Conservation (phyloP, 176 grass and related monocot genomes). For the Tillandsia fasciculata region DNA sequence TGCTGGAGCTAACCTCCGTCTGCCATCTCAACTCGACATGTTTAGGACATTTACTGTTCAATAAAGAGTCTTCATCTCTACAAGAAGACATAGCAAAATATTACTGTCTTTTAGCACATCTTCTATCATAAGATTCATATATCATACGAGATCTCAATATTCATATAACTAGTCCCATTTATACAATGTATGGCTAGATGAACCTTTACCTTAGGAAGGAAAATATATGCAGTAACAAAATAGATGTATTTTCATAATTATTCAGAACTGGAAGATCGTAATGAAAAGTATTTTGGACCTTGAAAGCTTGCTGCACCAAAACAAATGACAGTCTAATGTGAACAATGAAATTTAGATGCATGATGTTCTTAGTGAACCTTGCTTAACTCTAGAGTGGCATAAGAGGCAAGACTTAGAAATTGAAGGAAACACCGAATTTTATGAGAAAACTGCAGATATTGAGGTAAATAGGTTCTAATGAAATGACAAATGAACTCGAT, state of each 20-base stretch:
- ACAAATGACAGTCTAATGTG: no score
- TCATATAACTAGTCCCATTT: neutral
- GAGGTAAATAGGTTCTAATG: no score
- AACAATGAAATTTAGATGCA: no score
- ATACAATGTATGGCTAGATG: neutral
- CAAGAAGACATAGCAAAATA: slow-evolving; percentile 14
- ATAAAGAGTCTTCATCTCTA: slow-evolving; percentile 88
- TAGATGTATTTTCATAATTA: neutral
- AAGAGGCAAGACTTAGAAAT: no score
- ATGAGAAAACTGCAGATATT: no score
- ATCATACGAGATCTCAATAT: slow-evolving; percentile 6
- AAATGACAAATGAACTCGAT: no score
- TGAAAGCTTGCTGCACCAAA: neutral
- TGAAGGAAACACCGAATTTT: no score
- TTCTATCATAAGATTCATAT: neutral
- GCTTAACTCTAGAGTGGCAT: no score
- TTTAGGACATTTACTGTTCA: slow-evolving; percentile 69
- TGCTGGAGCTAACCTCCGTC: slow-evolving; percentile 95
- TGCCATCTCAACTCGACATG: slow-evolving; percentile 93
- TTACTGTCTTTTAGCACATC: neutral
- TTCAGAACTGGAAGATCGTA: neutral
- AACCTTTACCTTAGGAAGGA: neutral
- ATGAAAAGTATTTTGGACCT: no score
- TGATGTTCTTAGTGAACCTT: no score
- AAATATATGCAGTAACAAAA: neutral